phyloP scores from a whole-genome alignment of 164 flowering plant species.

The Saururus chinensis region DNA sequence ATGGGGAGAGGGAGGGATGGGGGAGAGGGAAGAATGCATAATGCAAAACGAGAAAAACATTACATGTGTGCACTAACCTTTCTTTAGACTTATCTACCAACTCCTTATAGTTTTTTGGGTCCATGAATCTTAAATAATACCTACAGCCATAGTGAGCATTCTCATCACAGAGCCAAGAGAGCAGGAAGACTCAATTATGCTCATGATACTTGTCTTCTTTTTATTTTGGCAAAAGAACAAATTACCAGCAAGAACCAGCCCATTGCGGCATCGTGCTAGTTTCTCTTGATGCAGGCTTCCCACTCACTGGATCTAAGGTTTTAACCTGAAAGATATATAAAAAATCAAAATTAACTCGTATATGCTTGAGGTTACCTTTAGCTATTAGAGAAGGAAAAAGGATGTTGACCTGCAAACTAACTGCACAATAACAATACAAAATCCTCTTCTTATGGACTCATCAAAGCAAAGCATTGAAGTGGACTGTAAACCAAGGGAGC shows the following conservation, averaged over 20 bases:
- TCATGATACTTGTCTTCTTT: neutral
- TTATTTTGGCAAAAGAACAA: neutral
- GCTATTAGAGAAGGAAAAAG: neutral
- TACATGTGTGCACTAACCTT: conserved; percentile 53
- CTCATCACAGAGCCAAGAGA: neutral
- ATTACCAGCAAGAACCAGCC: conserved; percentile 99
- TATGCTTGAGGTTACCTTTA: no score
- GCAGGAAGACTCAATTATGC: neutral
- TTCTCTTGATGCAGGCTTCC: conserved; percentile 43
- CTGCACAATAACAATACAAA: no score
- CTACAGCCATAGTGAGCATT: conserved; percentile 25
- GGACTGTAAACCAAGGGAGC: no score
- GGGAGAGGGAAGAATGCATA: no score
- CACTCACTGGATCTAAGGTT: conserved; percentile 56
- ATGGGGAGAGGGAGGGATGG: no score
- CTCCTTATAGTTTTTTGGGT: conserved; percentile 70
- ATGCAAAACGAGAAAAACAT: no score
- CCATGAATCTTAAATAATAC: conserved; percentile 98
- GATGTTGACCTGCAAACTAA: no score
- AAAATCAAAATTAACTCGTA: neutral
- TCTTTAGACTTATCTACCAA: conserved; percentile 77
- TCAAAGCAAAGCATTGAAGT: no score
- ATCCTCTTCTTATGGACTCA: no score
- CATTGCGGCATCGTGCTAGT: conserved; percentile 78
- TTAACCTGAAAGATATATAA: conserved; percentile 37